Percentiles rank a stretch among this genome's conserved stretches.
phyloP scores from a whole-genome alignment of 2,329 filamentous ascomycete species.

The Neofusicoccum umdonicola region DNA sequence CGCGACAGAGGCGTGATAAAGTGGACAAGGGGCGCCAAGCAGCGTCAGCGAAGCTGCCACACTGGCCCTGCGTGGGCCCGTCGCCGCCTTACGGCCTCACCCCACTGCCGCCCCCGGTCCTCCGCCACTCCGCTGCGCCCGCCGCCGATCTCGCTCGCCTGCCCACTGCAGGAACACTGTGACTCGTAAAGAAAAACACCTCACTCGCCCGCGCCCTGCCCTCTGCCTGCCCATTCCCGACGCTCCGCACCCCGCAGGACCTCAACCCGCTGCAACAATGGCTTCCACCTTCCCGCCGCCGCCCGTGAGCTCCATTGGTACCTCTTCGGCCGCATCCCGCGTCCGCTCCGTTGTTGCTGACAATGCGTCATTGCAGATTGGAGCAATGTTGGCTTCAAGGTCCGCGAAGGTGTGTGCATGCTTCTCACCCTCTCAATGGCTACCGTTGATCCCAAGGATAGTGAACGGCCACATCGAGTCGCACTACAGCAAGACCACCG shows the following conservation, averaged over 20 bases:
- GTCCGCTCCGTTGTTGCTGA: neutral
- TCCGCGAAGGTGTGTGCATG: conserved; percentile 70
- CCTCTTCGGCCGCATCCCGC: neutral
- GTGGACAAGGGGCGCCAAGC: conserved; percentile 15
- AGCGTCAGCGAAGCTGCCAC: neutral
- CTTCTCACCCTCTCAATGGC: neutral
- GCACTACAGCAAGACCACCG: conserved; percentile 71
- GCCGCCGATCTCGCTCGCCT: conserved; percentile 11
- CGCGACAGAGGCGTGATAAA: conserved; percentile 10
- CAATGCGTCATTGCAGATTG: conserved; percentile 60
- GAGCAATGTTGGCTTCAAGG: conserved; percentile 87
- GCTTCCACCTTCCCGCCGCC: conserved; percentile 65
- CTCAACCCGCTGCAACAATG: conserved; percentile 21
- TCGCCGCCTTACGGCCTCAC: neutral
- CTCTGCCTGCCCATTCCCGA: neutral
- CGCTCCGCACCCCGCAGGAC: neutral
- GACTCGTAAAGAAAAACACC: neutral
- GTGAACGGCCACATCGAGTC: conserved; percentile 95
- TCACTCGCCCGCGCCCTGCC: neutral
- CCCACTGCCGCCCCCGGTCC: conserved; percentile 3
- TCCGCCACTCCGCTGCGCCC: conserved; percentile 10
- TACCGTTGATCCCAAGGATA: conserved; percentile 33
- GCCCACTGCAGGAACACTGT: conserved; percentile 4
- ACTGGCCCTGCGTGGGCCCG: neutral
- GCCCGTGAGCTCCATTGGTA: conserved; percentile 71